These are phyloP conservation scores for Paraleonurus japonicus DNA, from an alignment of 257 asterid genomes.

Conservation along the genomic window DNA sequence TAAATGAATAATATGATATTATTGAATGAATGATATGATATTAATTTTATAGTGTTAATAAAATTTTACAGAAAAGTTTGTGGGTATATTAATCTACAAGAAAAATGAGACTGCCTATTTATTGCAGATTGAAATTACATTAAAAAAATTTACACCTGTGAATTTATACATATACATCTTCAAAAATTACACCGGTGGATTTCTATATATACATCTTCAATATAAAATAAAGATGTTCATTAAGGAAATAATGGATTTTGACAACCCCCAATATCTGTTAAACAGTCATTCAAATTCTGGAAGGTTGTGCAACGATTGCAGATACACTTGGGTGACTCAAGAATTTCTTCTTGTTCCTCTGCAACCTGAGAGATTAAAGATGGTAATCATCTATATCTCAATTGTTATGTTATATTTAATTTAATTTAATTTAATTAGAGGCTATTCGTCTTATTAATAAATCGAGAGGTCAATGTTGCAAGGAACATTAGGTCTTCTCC, in stretches of 20 bases:
- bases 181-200: too few relatives aligned
- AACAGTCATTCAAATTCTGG: background rate
- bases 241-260: background rate
- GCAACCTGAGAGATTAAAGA: background rate
- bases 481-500: too few relatives aligned
- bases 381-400: background rate
- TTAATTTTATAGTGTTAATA: too few relatives aligned
- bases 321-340: background rate
- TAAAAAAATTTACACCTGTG: too few relatives aligned
- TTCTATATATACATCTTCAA: background rate
- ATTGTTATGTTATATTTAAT: too few relatives aligned
- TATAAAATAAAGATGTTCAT: too few relatives aligned
- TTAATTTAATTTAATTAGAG: too few relatives aligned
- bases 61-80: too few relatives aligned
- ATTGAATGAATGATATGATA: too few relatives aligned
- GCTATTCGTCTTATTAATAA: background rate
- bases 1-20: too few relatives aligned
- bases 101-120: background rate
- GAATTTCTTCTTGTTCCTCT: background rate
- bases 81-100: background rate
- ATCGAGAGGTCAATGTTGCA: too few relatives aligned
- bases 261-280: background rate
- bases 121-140: background rate
- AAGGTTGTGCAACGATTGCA: background rate
- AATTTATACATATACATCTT: too few relatives aligned